Evolutionary conservation across 1,139 yeast species (phyloP).

Genomic region (Protomyces inouyei): DNA sequence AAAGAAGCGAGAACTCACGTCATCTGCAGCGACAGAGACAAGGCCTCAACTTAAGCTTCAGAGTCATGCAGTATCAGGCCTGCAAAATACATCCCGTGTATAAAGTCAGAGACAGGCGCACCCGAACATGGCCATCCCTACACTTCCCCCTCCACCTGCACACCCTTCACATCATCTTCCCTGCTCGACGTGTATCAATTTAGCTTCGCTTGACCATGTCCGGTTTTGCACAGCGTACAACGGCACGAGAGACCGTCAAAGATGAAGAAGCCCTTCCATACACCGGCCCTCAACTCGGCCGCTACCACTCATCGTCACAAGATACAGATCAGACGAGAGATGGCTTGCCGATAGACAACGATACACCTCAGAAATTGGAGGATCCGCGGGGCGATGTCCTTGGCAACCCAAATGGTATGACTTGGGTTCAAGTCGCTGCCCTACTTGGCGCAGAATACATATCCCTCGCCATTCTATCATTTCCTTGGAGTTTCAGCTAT

Average conservation of each 20-base stretch:
- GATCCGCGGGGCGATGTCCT: conserved; percentile 22
- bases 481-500: conserved; percentile 57
- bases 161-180: background rate
- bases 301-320: conserved; percentile 8
- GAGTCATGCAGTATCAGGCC: too few species aligned
- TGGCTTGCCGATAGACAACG: conserved; percentile 1
- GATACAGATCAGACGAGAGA: background rate
- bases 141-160: background rate
- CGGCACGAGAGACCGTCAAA: background rate
- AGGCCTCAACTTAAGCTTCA: too few species aligned
- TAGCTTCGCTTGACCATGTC: background rate
- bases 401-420: conserved; percentile 24
- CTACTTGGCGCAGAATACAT: conserved; percentile 57
- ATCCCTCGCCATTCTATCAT: conserved; percentile 58
- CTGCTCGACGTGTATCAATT: background rate
- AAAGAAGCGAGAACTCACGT: too few species aligned
- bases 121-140: background rate
- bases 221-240: background rate
- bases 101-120: too few species aligned
- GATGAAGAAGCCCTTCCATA: background rate
- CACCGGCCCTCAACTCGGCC: conserved; percentile 6
- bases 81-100: too few species aligned
- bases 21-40: too few species aligned
- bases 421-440: conserved; percentile 58
- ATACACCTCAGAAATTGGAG: conserved; percentile 20